A percentile compares a stretch with the other conserved stretches of the same genome.
Conservation (phyloP, 163 green algal species). For the Coccomyxa subellipsoidea region DNA sequence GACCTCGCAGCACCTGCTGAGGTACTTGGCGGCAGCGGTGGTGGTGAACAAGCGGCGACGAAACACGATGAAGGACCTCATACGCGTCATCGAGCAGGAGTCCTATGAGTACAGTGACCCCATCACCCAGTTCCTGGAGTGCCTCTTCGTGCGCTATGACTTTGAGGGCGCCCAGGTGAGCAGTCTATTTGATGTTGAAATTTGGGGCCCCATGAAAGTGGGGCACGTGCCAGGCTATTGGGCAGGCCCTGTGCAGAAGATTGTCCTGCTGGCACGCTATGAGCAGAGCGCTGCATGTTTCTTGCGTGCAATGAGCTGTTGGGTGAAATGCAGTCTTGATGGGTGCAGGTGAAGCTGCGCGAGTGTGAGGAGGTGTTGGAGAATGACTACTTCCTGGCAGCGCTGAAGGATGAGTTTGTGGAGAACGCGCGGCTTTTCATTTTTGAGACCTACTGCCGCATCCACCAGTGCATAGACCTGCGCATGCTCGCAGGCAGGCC, state of each 20-base stretch:
- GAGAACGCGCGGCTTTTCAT: conserved; percentile 93
- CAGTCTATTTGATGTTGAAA: too few relatives aligned
- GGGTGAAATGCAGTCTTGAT: not conserved
- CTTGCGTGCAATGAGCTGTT: too few relatives aligned
- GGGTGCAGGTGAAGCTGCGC: conserved; percentile 71
- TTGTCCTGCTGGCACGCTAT: too few relatives aligned
- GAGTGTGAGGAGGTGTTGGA: conserved; percentile 81
- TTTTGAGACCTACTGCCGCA: conserved; percentile 93
- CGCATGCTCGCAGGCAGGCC: conserved; percentile 64
- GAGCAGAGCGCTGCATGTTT: too few relatives aligned
- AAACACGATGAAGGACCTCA: conserved; percentile 83
- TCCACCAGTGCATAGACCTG: conserved; percentile 81
- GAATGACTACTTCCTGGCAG: conserved; percentile 93
- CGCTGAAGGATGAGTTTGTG: conserved; percentile 81
- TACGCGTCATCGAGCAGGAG: conserved; percentile 67
- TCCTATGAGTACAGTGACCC: conserved; percentile 91
- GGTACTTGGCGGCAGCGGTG: conserved; percentile 90
- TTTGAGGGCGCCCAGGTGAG: conserved; percentile 88
- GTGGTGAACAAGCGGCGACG: conserved; percentile 84
- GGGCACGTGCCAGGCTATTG: too few relatives aligned
- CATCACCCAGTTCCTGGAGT: conserved; percentile 92
- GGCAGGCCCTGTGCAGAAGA: too few relatives aligned
- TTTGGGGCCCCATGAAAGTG: too few relatives aligned
- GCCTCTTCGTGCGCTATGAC: conserved; percentile 93
- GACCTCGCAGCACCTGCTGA: conserved; percentile 89